Evolutionary conservation across 768 basidiomycete genomes (phyloP).

Genomic region (Hygrophorus pudorinus): DNA sequence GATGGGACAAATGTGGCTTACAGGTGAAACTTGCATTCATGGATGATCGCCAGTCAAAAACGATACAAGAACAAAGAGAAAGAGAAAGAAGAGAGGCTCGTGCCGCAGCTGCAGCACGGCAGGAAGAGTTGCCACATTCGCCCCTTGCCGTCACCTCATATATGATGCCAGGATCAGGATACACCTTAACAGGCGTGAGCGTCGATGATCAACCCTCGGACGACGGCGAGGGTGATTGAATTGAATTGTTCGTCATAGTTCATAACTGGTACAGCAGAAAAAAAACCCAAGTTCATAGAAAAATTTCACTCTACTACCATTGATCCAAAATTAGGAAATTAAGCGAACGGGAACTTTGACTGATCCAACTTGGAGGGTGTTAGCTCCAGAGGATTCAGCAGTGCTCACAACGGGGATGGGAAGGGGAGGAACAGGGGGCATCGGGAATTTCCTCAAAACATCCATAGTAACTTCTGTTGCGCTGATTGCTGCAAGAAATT

Average conservation of each 20-base stretch:
- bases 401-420: no score
- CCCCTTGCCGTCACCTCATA: slow-evolving; percentile 5
- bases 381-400: no score
- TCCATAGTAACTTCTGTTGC: slow-evolving; percentile 15
- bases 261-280: no score
- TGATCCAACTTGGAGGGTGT: slow-evolving; percentile 9
- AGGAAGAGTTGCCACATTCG: slow-evolving; percentile 4
- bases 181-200: slow-evolving; percentile 18
- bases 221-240: slow-evolving; percentile 4
- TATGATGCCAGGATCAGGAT: slow-evolving; percentile 30
- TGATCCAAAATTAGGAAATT: no score
- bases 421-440: slow-evolving; percentile 23
- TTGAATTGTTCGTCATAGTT: not conserved
- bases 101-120: slow-evolving; percentile 17
- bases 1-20: slow-evolving; percentile 5
- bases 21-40: slow-evolving; percentile 74
- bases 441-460: slow-evolving; percentile 27
- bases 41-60: slow-evolving; percentile 62
- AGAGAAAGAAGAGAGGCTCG: slow-evolving; percentile 36
- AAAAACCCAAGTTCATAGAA: no score
- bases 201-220: slow-evolving; percentile 8
- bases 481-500: not conserved
- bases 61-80: slow-evolving; percentile 49
- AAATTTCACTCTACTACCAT: no score
- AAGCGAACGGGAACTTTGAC: slow-evolving; percentile 9